Percentiles rank a stretch among this genome's conserved stretches.
Evolutionary conservation across 177 flowering plant genomes (phyloP).

Genomic region (Vitis hybrid): DNA sequence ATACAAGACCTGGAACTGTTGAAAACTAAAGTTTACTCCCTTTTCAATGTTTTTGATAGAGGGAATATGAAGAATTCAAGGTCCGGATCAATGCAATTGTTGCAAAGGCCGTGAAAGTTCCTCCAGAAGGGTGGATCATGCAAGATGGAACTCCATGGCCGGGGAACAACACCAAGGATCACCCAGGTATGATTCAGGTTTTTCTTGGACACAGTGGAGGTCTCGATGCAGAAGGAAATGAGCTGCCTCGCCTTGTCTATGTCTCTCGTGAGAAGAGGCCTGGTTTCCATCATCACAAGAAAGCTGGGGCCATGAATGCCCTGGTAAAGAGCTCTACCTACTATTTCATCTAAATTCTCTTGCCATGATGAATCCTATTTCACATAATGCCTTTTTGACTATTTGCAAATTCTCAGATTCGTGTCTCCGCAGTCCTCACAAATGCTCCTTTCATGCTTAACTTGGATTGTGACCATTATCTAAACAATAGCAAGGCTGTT

Average conservation of each 20-base stretch:
- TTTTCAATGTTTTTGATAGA: constrained; percentile 37
- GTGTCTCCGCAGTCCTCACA: constrained; percentile 94
- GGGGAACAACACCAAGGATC: constrained; percentile 93
- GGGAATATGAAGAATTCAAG: constrained; percentile 98
- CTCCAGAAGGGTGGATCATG: constrained; percentile 97
- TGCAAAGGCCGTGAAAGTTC: constrained; percentile 80
- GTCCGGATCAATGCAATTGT: constrained; percentile 88
- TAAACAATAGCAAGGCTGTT: constrained; percentile 93
- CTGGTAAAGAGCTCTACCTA: constrained; percentile 44
- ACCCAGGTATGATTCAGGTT: constrained; percentile 99
- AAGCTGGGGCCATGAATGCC: constrained; percentile 99
- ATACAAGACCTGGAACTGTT: too few species aligned
- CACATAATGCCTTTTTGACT: background rate
- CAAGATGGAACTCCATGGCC: constrained; percentile 99
- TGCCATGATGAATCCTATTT: too few species aligned
- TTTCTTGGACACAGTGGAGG: constrained; percentile 97
- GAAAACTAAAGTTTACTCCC: too few species aligned
- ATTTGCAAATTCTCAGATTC: constrained; percentile 48
- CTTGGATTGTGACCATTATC: constrained; percentile 96
- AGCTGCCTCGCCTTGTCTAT: constrained; percentile 94
- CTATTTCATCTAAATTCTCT: background rate
- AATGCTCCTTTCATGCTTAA: constrained; percentile 98
- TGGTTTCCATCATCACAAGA: constrained; percentile 95
- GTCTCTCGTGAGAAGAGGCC: constrained; percentile 99
- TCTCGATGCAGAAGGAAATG: constrained; percentile 85